Conservation (phyloP, 1,284 basidiomycete species). For the Lentinula novae-zelandiae region DNA sequence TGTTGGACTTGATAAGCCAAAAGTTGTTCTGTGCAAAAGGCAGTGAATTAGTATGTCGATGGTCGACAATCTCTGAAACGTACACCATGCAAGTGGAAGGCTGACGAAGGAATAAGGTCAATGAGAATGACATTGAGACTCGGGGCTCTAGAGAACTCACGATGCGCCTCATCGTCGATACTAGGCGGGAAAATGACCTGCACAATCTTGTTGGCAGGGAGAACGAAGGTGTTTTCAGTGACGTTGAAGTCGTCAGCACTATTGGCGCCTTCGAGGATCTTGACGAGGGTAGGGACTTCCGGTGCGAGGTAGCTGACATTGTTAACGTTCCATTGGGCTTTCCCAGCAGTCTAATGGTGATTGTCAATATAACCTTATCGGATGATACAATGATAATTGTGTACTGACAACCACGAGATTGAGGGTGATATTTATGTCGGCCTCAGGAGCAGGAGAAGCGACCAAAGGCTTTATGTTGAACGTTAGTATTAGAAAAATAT, state of each 20-base stretch:
- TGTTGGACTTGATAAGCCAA: conserved; percentile 26
- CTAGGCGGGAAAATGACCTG: conserved; percentile 14
- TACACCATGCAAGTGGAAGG: neutral
- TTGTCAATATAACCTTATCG: neutral
- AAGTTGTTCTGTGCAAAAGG: conserved; percentile 19
- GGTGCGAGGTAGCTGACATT: conserved; percentile 24
- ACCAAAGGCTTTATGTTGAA: neutral
- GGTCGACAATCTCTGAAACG: neutral
- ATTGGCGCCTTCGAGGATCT: conserved; percentile 23
- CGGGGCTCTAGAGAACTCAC: conserved; percentile 6
- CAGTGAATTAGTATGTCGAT: neutral
- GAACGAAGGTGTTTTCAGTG: conserved; percentile 28
- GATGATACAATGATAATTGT: neutral
- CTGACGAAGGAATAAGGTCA: conserved; percentile 13
- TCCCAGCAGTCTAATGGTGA: neutral
- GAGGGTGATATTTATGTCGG: conserved; percentile 22
- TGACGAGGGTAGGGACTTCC: conserved; percentile 24
- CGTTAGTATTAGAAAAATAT: neutral
- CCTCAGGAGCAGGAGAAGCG: conserved; percentile 2
- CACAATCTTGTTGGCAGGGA: conserved; percentile 22
- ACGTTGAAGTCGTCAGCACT: conserved; percentile 21
- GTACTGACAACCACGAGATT: conserved; percentile 23
- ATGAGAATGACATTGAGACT: conserved; percentile 19
- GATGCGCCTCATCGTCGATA: conserved; percentile 7
- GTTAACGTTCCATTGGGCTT: conserved; percentile 24